Conservation (phyloP, 2,329 filamentous ascomycete genomes). For the Nemania sp. region DNA sequence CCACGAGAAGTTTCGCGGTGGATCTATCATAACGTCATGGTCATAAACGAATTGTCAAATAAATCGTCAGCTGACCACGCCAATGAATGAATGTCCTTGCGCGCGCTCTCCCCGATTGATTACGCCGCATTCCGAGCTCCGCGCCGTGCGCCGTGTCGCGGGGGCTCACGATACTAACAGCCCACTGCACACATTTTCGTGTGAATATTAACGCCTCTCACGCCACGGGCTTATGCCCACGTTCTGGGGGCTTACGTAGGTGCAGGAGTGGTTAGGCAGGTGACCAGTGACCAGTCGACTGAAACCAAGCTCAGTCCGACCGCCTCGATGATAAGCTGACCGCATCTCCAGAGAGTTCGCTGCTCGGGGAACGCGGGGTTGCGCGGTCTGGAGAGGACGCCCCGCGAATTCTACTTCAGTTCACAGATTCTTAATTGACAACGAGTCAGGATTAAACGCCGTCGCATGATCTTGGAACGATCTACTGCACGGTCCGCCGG, state of each 20-base stretch:
- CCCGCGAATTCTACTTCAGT: conserved; percentile 15
- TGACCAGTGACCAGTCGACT: conserved; percentile 31
- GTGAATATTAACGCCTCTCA: conserved; percentile 13
- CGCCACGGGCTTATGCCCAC: conserved; percentile 20
- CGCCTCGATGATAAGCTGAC: conserved; percentile 31
- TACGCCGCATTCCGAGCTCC: conserved; percentile 21
- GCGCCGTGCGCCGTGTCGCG: conserved; percentile 22
- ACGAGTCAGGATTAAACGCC: conserved; percentile 16
- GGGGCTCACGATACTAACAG: conserved; percentile 22
- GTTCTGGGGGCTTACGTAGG: conserved; percentile 1
- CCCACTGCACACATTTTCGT: conserved; percentile 1
- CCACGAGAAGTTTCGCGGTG: conserved; percentile 3
- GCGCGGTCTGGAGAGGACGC: conserved; percentile 19
- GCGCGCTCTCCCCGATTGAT: not conserved
- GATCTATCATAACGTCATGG: conserved; percentile 20
- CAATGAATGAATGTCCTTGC: not conserved
- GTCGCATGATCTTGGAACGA: conserved; percentile 25
- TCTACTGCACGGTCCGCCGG: conserved; percentile 19
- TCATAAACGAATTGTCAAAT: conserved; percentile 2
- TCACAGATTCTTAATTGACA: conserved; percentile 16
- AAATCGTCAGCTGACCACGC: conserved; percentile 26
- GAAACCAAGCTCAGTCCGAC: not conserved
- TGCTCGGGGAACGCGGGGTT: conserved; percentile 24
- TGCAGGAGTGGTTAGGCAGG: conserved; percentile 26
- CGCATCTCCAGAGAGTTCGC: conserved; percentile 10